Conservation (phyloP, 2,329 filamentous ascomycete genomes). For the Aspergillus vadensis region DNA sequence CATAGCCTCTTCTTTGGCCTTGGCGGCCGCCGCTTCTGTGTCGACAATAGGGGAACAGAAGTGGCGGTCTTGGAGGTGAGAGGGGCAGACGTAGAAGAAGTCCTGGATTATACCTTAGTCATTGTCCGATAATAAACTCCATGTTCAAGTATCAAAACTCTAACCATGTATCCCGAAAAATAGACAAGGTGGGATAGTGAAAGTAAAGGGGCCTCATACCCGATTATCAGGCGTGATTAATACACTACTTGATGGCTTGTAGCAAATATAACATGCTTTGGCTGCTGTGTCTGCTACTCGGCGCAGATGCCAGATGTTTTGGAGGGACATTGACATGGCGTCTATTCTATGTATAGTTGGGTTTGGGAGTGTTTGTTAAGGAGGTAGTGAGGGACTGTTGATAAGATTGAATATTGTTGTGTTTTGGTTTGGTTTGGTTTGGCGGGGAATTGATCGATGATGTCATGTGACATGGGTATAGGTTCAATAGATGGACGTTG, state of each 20-base stretch:
- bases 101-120: constrained; percentile 64
- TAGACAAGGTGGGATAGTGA: too few species aligned
- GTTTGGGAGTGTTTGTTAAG: too few species aligned
- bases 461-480: neutral
- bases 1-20: constrained; percentile 47
- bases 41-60: constrained; percentile 68
- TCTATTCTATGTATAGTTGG: neutral
- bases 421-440: too few species aligned
- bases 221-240: constrained; percentile 87
- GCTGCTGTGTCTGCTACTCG: constrained; percentile 81
- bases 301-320: constrained; percentile 81
- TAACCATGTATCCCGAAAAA: too few species aligned
- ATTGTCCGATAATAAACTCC: neutral
- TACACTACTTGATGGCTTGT: constrained; percentile 82
- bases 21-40: constrained; percentile 44
- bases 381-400: neutral
- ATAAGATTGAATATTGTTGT: neutral
- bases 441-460: neutral
- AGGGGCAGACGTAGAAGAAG: constrained; percentile 87
- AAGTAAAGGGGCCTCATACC: constrained; percentile 57
- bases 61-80: constrained; percentile 77
- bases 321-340: constrained; percentile 46
- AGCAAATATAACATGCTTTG: constrained; percentile 88
- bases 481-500: neutral
- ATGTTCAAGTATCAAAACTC: too few species aligned